Percentiles rank a stretch among this genome's conserved stretches.
Evolutionary conservation across 1,284 basidiomycete species (phyloP).

Genomic region (Apiotrichum laibachii): DNA sequence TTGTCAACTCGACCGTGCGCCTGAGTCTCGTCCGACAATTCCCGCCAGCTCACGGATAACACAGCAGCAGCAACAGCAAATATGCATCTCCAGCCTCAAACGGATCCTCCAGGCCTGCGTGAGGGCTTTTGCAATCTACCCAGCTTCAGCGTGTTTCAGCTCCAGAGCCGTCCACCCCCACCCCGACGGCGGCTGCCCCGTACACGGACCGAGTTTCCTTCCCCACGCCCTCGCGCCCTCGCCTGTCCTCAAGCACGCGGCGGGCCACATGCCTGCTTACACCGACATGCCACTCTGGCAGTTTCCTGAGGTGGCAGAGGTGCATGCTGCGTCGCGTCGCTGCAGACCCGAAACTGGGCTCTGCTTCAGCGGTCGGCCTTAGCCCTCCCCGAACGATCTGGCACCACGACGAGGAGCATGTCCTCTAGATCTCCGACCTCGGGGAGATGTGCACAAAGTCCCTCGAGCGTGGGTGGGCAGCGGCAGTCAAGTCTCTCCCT

Average conservation of each 20-base stretch:
- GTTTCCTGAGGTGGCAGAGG: not conserved
- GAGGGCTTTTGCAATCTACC: too few relatives aligned
- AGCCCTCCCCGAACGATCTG: not conserved
- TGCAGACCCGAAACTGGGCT: not conserved
- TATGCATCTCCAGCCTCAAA: too few relatives aligned
- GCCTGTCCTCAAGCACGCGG: constrained; percentile 1
- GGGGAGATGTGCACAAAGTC: not conserved
- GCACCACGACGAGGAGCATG: not conserved
- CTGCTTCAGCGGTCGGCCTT: not conserved
- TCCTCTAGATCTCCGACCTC: constrained; percentile 6
- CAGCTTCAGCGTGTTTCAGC: too few relatives aligned
- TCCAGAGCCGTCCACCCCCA: too few relatives aligned
- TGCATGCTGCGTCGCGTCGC: not conserved
- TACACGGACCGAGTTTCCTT: too few relatives aligned
- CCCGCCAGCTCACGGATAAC: not conserved
- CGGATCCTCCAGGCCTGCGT: too few relatives aligned
- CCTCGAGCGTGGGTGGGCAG: not conserved
- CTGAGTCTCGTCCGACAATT: not conserved
- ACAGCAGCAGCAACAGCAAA: too few relatives aligned
- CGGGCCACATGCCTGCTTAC: not conserved
- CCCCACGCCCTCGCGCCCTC: not conserved
- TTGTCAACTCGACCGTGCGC: constrained; percentile 3
- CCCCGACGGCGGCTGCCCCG: too few relatives aligned
- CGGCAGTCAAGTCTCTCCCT: not conserved
- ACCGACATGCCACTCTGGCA: not conserved